Evolutionary conservation across 2,329 filamentous ascomycete genomes (phyloP), one percentile per base, ranked within the genome.

Genomic region (Zymoseptoria ardabiliae): DNA sequence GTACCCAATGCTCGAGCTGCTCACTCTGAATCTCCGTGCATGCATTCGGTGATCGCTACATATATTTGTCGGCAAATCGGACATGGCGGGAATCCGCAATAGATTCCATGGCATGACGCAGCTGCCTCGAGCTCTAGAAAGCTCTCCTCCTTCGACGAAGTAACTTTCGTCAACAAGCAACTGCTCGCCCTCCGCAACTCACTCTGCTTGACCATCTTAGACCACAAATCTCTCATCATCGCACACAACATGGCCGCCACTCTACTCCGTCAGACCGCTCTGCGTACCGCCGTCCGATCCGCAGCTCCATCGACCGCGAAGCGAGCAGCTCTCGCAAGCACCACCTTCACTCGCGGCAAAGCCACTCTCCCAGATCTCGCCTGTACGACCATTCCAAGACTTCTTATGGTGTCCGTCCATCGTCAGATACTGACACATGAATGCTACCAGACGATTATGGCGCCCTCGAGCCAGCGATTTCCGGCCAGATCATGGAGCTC

Each of bases 401-500:
- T 21, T n/a, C n/a, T n/a, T n/a, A n/a, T n/a, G n/a, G n/a, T n/a
- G n/a, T n/a, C n/a, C n/a, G n/a, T n/a, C n/a, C n/a, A n/a, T n/a
- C n/a, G n/a, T n/a, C n/a, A n/a, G n/a, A n/a, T n/a, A n/a, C 30
- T 35, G 10, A 52, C 54, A 20, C 53, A 35, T 59, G 55, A 56
- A 13, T 6, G 3, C 11, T 56, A 41, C 8, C 66, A 96, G 93
- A 97, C 75, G 94, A 97, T 82, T 99, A 97, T 77, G 90, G 88
- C 73, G 94, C 92, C 56, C 91, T 99, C 70, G 94, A 99, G 80
- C 85, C 84, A 67, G 76, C 82, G 73, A 83, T 96, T 79, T 92
- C 88, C 54, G 88, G 89, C 75, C 85, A 94, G 78, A 96, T 96
- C 80, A 96, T 96, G 92, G 90, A 96, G 80, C 85, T 96, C 52